Percentiles rank a stretch among this genome's conserved stretches.
phyloP scores from a whole-genome alignment of 306 rosid species.

The Quercus aquifolioides region DNA sequence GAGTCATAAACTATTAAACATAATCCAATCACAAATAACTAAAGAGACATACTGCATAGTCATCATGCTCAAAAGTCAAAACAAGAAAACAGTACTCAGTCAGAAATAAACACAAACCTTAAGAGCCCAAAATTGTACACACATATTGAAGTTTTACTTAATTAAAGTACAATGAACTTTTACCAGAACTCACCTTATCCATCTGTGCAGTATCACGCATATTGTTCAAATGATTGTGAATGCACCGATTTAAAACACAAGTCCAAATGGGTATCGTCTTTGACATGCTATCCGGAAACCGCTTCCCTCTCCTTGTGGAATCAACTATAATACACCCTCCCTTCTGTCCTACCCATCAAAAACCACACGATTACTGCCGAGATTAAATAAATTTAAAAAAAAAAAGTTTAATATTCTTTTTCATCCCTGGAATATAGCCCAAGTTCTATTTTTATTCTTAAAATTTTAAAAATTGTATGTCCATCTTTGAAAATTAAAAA shows the following conservation, averaged over 20 bases:
- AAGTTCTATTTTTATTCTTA: too few relatives aligned
- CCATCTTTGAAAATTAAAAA: too few relatives aligned
- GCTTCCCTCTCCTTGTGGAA: slow-evolving; percentile 87
- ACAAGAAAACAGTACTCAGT: background rate
- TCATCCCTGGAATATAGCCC: too few relatives aligned
- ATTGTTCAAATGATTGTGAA: slow-evolving; percentile 37
- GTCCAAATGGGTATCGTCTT: slow-evolving; percentile 95
- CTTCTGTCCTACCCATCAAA: slow-evolving; percentile 68
- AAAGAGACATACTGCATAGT: background rate
- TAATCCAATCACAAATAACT: background rate
- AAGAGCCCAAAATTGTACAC: background rate
- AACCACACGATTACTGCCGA: background rate
- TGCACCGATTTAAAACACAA: slow-evolving; percentile 76
- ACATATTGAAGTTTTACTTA: background rate
- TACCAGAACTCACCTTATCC: slow-evolving; percentile 35
- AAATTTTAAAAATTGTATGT: too few relatives aligned
- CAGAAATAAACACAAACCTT: background rate
- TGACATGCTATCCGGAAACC: slow-evolving; percentile 96
- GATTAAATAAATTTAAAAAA: too few relatives aligned
- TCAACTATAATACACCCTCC: slow-evolving; percentile 87
- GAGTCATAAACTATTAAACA: background rate
- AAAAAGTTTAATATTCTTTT: too few relatives aligned
- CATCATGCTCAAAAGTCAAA: background rate
- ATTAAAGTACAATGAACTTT: background rate
- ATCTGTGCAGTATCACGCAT: slow-evolving; percentile 14